phyloP scores from a whole-genome alignment of 257 asterid genomes.

The Forsythia viridissima region DNA sequence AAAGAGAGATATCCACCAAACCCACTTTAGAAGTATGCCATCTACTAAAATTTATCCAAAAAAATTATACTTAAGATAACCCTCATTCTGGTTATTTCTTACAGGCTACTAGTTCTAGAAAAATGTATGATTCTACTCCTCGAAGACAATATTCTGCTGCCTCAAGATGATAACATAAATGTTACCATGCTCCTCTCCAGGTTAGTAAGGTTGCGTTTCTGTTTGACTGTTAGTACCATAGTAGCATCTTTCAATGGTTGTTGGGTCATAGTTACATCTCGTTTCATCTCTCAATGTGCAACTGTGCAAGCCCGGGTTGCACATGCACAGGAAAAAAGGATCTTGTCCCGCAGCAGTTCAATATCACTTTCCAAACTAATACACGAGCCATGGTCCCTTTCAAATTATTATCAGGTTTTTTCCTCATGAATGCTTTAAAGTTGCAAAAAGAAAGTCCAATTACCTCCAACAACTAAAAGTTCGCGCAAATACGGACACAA shows the following conservation, averaged over 20 bases:
- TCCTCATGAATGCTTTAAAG: not conserved
- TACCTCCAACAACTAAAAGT: not conserved
- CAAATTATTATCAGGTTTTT: not conserved
- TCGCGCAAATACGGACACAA: no score
- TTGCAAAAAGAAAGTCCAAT: not conserved
- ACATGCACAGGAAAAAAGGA: not conserved
- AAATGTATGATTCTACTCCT: not conserved
- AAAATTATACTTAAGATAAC: no score
- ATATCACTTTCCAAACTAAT: not conserved
- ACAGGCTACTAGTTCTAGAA: not conserved
- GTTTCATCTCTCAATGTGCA: not conserved
- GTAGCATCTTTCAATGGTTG: not conserved
- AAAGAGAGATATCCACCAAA: not conserved
- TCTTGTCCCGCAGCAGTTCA: not conserved
- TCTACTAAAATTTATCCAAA: not conserved
- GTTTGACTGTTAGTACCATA: not conserved
- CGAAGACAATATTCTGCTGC: not conserved
- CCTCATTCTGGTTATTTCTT: not conserved
- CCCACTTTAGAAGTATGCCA: not conserved
- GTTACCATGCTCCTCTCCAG: not conserved
- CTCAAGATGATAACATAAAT: not conserved
- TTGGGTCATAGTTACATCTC: not conserved
- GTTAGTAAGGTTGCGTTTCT: not conserved
- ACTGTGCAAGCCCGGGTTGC: not conserved
- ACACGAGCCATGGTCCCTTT: not conserved